A percentile compares a stretch with the other conserved stretches of the same genome.
These are phyloP conservation scores for Chytriomyces hyalinus DNA, from an alignment of 192 early-diverging fungal species.

Conservation along the genomic window DNA sequence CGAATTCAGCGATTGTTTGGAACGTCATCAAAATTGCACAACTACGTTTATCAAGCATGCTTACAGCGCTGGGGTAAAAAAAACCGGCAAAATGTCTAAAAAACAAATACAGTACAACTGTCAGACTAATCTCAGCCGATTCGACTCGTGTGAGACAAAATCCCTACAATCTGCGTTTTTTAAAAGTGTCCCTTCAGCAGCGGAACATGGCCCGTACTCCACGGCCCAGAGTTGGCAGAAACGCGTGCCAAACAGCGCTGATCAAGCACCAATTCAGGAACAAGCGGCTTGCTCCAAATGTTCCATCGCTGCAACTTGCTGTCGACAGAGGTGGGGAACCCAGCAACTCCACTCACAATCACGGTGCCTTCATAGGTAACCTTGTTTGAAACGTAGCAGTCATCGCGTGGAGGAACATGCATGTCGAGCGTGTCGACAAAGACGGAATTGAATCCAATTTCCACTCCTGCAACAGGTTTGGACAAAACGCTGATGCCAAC, in stretches of 20 bases:
- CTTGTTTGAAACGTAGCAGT: neutral
- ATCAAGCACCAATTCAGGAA: slow-evolving; percentile 4
- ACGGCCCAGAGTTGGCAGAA: neutral
- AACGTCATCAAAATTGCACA: no score
- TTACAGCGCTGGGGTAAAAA: no score
- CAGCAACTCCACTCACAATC: slow-evolving; percentile 5
- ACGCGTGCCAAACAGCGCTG: neutral
- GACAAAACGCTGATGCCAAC: neutral
- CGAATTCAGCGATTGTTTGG: no score
- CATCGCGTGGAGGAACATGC: neutral
- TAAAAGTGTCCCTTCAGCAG: neutral
- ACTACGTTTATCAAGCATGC: no score
- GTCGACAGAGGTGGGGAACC: neutral
- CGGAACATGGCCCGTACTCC: neutral
- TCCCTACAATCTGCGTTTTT: no score
- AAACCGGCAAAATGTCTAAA: no score
- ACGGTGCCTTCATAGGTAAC: slow-evolving; percentile 3
- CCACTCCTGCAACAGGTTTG: neutral
- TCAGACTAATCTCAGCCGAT: no score
- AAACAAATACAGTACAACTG: no score
- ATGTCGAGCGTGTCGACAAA: neutral
- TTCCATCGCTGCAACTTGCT: neutral
- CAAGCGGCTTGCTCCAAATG: neutral
- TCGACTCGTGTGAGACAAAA: no score
- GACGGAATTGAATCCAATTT: neutral